These are phyloP conservation scores for Helicocarpus griseus DNA, from an alignment of 2,329 filamentous ascomycete genomes.

Conservation along the genomic window DNA sequence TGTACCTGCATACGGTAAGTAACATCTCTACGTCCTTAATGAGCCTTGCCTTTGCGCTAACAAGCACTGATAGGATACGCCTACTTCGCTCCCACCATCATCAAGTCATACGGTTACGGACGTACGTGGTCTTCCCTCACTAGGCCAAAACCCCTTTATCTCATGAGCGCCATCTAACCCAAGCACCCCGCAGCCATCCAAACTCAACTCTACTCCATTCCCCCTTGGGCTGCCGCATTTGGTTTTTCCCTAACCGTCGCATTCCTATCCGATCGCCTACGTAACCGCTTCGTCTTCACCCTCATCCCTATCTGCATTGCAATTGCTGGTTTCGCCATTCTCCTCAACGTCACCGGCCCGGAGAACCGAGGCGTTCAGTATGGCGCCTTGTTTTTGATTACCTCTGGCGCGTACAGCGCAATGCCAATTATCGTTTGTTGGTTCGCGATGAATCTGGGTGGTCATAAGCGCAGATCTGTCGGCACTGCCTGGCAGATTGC, in stretches of 20 bases:
- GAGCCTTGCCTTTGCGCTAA: conserved; percentile 1
- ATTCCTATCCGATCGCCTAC: conserved; percentile 57
- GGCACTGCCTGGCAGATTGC: conserved; percentile 69
- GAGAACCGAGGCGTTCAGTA: conserved; percentile 58
- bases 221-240: conserved; percentile 63
- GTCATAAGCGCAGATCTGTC: conserved; percentile 60
- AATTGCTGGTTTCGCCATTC: conserved; percentile 65
- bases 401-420: conserved; percentile 71
- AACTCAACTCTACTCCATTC: conserved; percentile 43
- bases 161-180: not conserved
- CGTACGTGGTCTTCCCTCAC: conserved; percentile 18
- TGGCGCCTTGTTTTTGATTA: conserved; percentile 69
- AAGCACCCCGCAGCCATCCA: conserved; percentile 30
- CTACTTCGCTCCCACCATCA: conserved; percentile 66
- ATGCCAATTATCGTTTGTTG: conserved; percentile 82
- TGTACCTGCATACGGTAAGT: conserved; percentile 58
- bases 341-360: conserved; percentile 58
- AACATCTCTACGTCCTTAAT: not conserved
- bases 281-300: conserved; percentile 67
- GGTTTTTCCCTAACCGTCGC: conserved; percentile 69
- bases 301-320: conserved; percentile 58
- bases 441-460: conserved; percentile 71
- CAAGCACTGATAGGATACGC: conserved; percentile 45
- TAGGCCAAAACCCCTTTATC: not conserved
- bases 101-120: conserved; percentile 55